Base-by-base conservation (phyloP, 2,329 filamentous ascomycete genomes). In the Xylariaceae sp. region DNA sequence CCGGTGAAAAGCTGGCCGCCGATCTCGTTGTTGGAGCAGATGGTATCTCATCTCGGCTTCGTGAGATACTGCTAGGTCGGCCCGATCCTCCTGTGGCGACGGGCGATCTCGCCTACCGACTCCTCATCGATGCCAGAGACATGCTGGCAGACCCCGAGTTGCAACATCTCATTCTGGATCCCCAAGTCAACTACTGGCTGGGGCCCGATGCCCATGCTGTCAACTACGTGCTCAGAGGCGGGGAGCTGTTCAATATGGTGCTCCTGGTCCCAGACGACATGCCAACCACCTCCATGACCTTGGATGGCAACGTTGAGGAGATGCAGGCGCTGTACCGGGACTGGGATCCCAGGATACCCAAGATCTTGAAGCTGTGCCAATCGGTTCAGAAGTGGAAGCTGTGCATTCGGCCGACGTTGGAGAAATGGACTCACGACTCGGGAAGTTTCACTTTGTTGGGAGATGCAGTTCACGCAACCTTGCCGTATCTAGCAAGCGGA, bases 381-480 rank as follows among this genome's bases (percentile, higher is more conserved):
- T 70, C 67, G 0, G 73, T 80, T 0, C 64, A 60, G 5, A 81
- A 80, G 50, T 81, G 51, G 51, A 44, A 47, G 31, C 47, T 53
- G 10, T 53, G 51, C 35, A 52, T 53, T 21, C 45, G 51, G 5
- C 51, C 51, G 18, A 43, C 33, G 17, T 38, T 42, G 31, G 63
- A 66, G n/a, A 58, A 60, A 1, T 81, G 77, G 77, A 71, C 64
- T 0, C 68, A 80, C 41, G 55, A 65, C 0, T 69, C 64, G 0
- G 74, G 67, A 0, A 58, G 69, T 0, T 77, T 77, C 45, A 70
- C 72, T 0, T 65, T 81, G 47, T 59, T 81, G 0, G 77, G 78
- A 0, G 77, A 82, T 45, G 72, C 41, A 4, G 38, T 41, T 13
- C 40, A 82, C 40, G 75, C 77, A 1, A 80, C 75, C 0, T 59